Base-by-base conservation (phyloP, 345 rosid species). In the Citrus sinensis region DNA sequence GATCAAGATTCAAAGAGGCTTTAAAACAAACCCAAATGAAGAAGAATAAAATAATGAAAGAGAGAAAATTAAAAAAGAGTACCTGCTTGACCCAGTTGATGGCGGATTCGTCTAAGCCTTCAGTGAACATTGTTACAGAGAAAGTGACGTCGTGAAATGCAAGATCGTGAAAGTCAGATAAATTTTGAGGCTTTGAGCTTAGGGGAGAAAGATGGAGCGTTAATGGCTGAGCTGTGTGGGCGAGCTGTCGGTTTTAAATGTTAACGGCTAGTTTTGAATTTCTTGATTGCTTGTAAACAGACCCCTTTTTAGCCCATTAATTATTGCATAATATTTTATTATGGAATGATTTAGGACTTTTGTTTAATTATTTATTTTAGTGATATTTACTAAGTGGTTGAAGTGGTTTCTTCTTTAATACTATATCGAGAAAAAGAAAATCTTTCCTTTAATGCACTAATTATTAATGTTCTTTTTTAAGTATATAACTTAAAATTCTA, bases 31-130 rank as follows among this genome's bases (percentile, higher is more conserved):
- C 29, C 56, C 22, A 8, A 19, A 27, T 25, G 40, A 11, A 35
- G 5, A 67, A 68, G 6, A 1, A 16, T 2, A 16, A 51, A 42
- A 42, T 11, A 42, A 42, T 42, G 56, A 16, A 11, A 51, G 9
- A 42, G 5, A 66, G 59, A 6, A 1, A 22, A 62, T 4, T 30
- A 7, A 8, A 22, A 35, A 68, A 25, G 34, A 32, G 46, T 63
- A 91, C 95, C 90, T 84, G 90, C 81, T 92, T 92, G 88, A 91
- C 87, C 93, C 95, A 94, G 80, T 85, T 87, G 89, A 91, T 91
- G 7, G 90, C 89, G 56, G 83, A 79, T 77, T 91, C 92, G 76
- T 93, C 93, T 74, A 90, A 61, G 60, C 93, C 93, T 37, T 91
- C 90, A 0, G 95, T 90, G 85, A 90, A 87, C 97, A 91, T 90